Evolutionary conservation across 73 alveolate genomes (phyloP).

Genomic region (Durusdinium trenchii): DNA sequence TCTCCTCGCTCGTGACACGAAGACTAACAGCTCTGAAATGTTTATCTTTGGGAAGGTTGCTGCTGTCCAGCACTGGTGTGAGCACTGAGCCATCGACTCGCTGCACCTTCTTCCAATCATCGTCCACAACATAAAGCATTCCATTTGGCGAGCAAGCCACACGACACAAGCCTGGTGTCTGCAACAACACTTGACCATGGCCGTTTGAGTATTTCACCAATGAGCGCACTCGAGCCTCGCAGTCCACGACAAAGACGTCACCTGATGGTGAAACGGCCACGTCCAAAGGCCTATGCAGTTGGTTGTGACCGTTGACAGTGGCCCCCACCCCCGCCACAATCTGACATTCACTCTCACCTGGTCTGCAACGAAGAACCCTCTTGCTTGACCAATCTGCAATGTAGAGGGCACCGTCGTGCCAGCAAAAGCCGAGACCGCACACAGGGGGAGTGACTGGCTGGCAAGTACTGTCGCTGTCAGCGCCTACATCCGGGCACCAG

Average conservation of each 20-base stretch:
- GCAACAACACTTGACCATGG: not conserved
- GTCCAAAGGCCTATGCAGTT: not conserved
- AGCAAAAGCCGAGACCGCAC: not conserved
- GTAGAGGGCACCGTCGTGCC: conserved; percentile 13
- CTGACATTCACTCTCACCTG: not conserved
- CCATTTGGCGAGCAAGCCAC: conserved; percentile 24
- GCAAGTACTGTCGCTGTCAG: not conserved
- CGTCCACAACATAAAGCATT: not conserved
- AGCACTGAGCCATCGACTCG: not conserved
- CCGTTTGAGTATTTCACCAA: not conserved
- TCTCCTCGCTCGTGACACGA: not conserved
- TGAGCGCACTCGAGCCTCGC: not conserved
- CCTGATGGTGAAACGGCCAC: not conserved
- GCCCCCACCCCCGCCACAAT: not conserved
- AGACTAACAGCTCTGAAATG: not conserved
- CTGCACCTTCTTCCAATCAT: not conserved
- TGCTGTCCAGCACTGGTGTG: not conserved
- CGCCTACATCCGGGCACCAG: conserved; percentile 1
- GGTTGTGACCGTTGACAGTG: not conserved
- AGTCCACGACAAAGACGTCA: not conserved
- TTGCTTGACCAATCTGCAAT: not conserved
- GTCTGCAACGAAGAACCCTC: not conserved
- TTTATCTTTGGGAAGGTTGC: not conserved
- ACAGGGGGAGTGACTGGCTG: not conserved
- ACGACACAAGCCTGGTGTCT: not conserved